Percentiles rank a stretch among this genome's conserved stretches.
These are phyloP conservation scores for Nothomitra cinnamomea DNA, from an alignment of 2,329 filamentous ascomycete genomes.

Conservation along the genomic window DNA sequence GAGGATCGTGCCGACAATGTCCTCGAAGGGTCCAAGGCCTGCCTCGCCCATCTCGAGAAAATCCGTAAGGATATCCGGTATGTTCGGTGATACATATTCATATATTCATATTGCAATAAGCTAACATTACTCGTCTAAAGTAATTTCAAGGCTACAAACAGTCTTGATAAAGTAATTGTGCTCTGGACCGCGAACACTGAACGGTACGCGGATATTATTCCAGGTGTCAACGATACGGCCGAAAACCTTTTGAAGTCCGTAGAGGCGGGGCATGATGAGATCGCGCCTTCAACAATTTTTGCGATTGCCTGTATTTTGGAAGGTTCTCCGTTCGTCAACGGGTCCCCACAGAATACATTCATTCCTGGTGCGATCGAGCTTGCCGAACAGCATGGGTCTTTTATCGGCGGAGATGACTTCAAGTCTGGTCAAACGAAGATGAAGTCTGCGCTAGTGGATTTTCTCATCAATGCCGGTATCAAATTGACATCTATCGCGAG, in stretches of 20 bases:
- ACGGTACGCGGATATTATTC: conserved; percentile 75
- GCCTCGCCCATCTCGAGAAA: conserved; percentile 74
- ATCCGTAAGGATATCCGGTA: conserved; percentile 82
- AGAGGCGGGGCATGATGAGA: conserved; percentile 68
- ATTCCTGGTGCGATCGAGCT: conserved; percentile 83
- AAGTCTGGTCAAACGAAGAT: conserved; percentile 99
- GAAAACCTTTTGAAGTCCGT: conserved; percentile 85
- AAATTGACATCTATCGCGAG: conserved; percentile 96
- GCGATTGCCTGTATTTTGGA: conserved; percentile 90
- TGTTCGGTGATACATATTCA: conserved; percentile 14
- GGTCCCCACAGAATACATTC: conserved; percentile 97
- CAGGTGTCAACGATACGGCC: conserved; percentile 89
- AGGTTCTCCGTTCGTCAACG: conserved; percentile 89
- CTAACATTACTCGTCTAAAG: conserved; percentile 22
- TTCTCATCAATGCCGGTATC: conserved; percentile 96
- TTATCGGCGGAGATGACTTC: conserved; percentile 97
- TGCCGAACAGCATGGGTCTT: conserved; percentile 70
- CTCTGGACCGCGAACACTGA: conserved; percentile 99
- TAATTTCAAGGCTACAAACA: conserved; percentile 75
- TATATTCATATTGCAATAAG: neutral
- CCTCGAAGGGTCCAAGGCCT: conserved; percentile 68
- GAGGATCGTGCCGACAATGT: conserved; percentile 90
- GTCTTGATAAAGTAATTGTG: conserved; percentile 86
- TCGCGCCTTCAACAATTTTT: conserved; percentile 92
- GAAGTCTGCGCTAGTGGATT: conserved; percentile 98